phyloP scores from a whole-genome alignment of 2,329 filamentous ascomycete species.

The Chrysoporthe cubensis region DNA sequence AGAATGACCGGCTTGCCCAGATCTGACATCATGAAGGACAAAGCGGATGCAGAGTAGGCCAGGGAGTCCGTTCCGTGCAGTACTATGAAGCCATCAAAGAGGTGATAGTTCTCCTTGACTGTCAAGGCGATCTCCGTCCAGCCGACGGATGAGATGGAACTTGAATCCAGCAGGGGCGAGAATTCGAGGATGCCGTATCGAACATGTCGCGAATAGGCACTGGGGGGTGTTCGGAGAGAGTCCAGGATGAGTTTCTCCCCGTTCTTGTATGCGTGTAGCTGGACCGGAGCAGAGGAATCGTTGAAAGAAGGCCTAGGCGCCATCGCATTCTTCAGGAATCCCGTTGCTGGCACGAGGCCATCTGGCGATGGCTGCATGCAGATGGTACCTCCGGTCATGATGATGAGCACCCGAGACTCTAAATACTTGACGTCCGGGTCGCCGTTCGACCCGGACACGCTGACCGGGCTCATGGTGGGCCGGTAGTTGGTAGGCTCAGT shows the following conservation, averaged over 20 bases:
- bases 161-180: slow-evolving; percentile 82
- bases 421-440: slow-evolving; percentile 48
- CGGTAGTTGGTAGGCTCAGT: not conserved
- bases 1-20: slow-evolving; percentile 90
- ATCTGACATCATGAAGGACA: slow-evolving; percentile 92
- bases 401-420: slow-evolving; percentile 82
- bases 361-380: slow-evolving; percentile 85
- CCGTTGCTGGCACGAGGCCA: slow-evolving; percentile 78
- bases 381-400: slow-evolving; percentile 89
- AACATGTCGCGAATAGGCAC: slow-evolving; percentile 78
- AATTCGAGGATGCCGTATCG: slow-evolving; percentile 87
- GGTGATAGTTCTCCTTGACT: slow-evolving; percentile 82
- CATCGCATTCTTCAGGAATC: slow-evolving; percentile 83
- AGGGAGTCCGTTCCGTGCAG: slow-evolving; percentile 90
- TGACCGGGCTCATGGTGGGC: slow-evolving; percentile 7
- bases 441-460: not conserved
- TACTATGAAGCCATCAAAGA: slow-evolving; percentile 90
- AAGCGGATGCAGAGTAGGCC: slow-evolving; percentile 84
- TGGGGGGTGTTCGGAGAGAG: slow-evolving; percentile 78
- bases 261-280: slow-evolving; percentile 55
- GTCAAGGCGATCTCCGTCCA: slow-evolving; percentile 83
- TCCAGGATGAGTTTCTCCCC: slow-evolving; percentile 58
- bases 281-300: slow-evolving; percentile 65
- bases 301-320: slow-evolving; percentile 85
- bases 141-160: slow-evolving; percentile 82